Base-by-base conservation (phyloP, 768 basidiomycete genomes). In the Macrolepiota fuliginosa region DNA sequence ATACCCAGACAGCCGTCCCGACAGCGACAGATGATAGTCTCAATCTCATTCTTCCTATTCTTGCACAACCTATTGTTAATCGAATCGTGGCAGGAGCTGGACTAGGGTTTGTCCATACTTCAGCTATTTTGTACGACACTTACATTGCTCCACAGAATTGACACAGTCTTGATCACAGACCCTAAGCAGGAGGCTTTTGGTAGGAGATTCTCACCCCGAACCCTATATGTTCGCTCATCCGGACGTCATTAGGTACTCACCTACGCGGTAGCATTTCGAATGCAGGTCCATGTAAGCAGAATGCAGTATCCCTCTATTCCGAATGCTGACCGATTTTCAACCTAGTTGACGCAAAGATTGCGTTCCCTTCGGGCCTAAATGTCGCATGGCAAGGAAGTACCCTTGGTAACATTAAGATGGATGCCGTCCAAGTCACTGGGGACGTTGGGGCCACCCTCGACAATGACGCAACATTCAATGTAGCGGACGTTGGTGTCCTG, bases 61-160 rank as follows among this genome's bases (percentile, higher is more conserved):
- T 92, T 61, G 90, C 90, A 0, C 78, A 83, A 56, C 90, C 90
- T 3, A 90, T 92, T 58, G 89, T 91, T 4, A 88, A 91, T 70
- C 84, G 82, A 63, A 80, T 91, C 59, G 87, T 91, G 45, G 76
- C 80, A 4, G 83, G 77, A 17, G 82, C 87, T 17, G 70, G 76
- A 7, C 70, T 91, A 53, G 81, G 83, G 87, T 63, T 62, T 2
- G 49, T 49, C 17, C 9, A 39, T 10, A 17, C 19, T 58, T 19
- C n/a, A 19, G 17, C 61, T 11, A 9, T 54, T 42, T 47, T 2
- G 45, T 50, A 58, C 55, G 32, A 46, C 40, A 47, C 49, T 58
- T 6, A 59, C 12, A 10, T 24, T 2, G n/a, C 45, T 5, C 46
- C 4, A 10, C 64, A 87, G 86, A 17, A 74, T 91, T 56, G 78